Evolutionary conservation across 306 rosid species (phyloP), one percentile per base, ranked within the genome.

Genomic region (Cyamopsis tetragonoloba): DNA sequence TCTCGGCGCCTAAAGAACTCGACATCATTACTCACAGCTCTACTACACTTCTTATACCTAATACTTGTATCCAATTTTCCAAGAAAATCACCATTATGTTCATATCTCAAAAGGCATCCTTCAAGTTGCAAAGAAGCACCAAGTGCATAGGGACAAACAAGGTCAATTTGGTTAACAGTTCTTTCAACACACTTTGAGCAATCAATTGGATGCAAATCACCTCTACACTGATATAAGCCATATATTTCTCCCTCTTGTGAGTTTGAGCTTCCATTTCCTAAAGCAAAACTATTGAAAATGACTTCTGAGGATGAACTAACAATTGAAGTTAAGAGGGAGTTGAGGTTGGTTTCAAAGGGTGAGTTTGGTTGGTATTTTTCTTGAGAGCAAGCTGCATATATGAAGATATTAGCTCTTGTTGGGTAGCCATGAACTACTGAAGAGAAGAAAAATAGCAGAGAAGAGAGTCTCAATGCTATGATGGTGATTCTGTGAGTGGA

Each of bases 1-100:
- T 93, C 98, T 63, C 98, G 79, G 1, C 98, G 76, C 31, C 87
- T 34, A 31, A 84, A 93, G 76, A 93, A 89, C 71, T 89, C 98
- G 0, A 61, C 81, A 19, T 86, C 97, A 3, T 59, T 66, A 15
- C 48, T 74, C 39, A 63, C 84, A 5, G 76, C 66, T 26, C 68
- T 80, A 42, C 97, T 80, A 26, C 98, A 93, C 75, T 91, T 93
- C 75, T 57, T 83, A 62, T 54, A 86, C 77, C 82, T 81, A 1
- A 88, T 35, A 27, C 91, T 68, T 0, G 86, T 78, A 37, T 93
- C 98, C 41, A 71, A 42, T 71, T 81, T 89, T 2, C 97, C 97
- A 22, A 93, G 57, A 72, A 93, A 93, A 41, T 88, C 85, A 55
- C 73, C 81, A 43, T 26, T 32, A 41, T 86, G 96, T 70, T 93